Base-by-base conservation (phyloP, 345 rosid genomes). In the Rhizophora mangle region DNA sequence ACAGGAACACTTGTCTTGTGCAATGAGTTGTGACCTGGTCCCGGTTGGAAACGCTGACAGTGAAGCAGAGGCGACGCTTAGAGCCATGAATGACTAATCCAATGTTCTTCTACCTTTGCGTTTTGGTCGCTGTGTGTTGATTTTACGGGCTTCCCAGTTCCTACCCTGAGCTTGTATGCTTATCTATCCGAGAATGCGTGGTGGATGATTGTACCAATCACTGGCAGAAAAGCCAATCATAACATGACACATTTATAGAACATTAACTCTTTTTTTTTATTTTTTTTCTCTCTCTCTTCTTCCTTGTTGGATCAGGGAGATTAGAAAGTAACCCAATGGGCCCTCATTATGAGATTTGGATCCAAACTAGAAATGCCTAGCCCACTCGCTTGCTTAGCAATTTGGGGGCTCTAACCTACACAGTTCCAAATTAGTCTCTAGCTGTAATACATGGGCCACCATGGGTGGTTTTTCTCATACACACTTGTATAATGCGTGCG, bases 21-120 rank as follows among this genome's bases (percentile, higher is more conserved):
- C 3, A 39, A 34, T 19, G 8, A 51, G 47, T 19, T 29, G 16
- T 18, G 60, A 79, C 85, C 84, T 80, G 53, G 43, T 58, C 36
- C 54, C 51, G 62, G 39, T 21, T 1, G 73, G 77, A 55, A 79
- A 39, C 61, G 66, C 53, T 20, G 81, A 63, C 19, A 79, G 72
- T 63, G 84, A 67, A 62, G 82, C 43, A 49, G 82, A 79, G 34
- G 74, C 76, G 60, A 76, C 56, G 71, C 77, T 47, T 19, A 84
- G 69, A 37, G 84, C 83, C 88, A 84, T 84, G 78, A 69, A 60
- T 58, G 77, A 52, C 36, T 73, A 68, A 63, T 60, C 72, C 64
- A 53, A 43, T 26, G 26, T 49, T 20, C 37, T 27, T 13, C 9
- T 34, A 61, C 43, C 10, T 46, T 49, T 27, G n/a, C 52, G 27